A percentile compares a stretch with the other conserved stretches of the same genome.
phyloP scores from a whole-genome alignment of 2,329 filamentous ascomycete species.

The Xylariaceae sp. region DNA sequence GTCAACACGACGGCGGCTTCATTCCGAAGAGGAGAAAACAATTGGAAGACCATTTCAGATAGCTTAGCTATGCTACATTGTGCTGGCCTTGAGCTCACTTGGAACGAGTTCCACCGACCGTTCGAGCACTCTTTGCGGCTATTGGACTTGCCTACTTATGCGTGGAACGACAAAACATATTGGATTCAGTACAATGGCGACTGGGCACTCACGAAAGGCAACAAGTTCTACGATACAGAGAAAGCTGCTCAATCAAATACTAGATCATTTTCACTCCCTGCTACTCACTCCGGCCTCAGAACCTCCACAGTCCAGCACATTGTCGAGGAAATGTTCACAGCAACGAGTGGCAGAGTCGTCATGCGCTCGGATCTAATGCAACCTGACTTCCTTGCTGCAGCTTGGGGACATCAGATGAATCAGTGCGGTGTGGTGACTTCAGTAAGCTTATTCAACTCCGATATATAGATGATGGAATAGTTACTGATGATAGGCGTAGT shows the following conservation, averaged over 20 bases:
- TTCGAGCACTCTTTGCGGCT: conserved; percentile 43
- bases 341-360: conserved; percentile 24
- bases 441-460: conserved; percentile 33
- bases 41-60: conserved; percentile 5
- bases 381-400: conserved; percentile 34
- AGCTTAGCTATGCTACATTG: conserved; percentile 5
- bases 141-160: conserved; percentile 63
- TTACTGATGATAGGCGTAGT: conserved; percentile 16
- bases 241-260: no score
- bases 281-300: conserved; percentile 8
- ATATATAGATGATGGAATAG: neutral
- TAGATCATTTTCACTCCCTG: neutral
- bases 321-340: conserved; percentile 31
- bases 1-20: neutral
- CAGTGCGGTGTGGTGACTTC: conserved; percentile 40
- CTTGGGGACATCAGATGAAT: conserved; percentile 42
- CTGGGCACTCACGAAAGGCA: conserved; percentile 63
- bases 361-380: conserved; percentile 39
- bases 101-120: conserved; percentile 63
- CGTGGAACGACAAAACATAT: conserved; percentile 70
- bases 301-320: conserved; percentile 37
- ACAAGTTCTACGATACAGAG: neutral
- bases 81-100: conserved; percentile 60
- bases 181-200: conserved; percentile 64
- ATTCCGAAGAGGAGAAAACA: conserved; percentile 1